phyloP scores from a whole-genome alignment of 345 rosid genomes.

The Eutrema yunnanense region DNA sequence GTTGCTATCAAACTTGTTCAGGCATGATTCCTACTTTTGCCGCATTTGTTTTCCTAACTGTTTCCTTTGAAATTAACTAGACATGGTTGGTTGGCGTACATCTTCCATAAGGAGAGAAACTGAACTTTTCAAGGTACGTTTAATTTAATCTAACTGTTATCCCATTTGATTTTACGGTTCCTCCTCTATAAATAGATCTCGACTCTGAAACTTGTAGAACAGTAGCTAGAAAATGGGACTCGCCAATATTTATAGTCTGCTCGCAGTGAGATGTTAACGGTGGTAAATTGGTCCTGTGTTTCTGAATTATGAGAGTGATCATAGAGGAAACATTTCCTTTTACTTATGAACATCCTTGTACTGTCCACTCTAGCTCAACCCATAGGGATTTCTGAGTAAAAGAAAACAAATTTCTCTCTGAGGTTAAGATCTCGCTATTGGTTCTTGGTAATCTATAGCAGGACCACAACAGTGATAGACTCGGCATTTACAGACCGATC shows the following conservation, averaged over 20 bases:
- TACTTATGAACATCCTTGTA: not conserved
- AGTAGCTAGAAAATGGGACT: not conserved
- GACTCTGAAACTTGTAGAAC: not conserved
- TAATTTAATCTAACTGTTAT: not conserved
- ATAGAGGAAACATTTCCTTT: not conserved
- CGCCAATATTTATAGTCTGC: not conserved
- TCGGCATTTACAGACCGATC: not conserved
- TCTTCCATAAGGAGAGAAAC: constrained; percentile 92
- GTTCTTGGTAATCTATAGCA: not conserved
- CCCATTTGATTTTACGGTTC: not conserved
- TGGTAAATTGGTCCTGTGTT: not conserved
- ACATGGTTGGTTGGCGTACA: constrained; percentile 99
- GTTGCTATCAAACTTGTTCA: not conserved
- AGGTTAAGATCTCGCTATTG: not conserved
- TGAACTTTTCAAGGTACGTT: constrained; percentile 66
- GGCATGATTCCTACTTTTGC: not conserved
- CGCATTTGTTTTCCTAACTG: not conserved
- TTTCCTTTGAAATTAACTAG: constrained; percentile 52
- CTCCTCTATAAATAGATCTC: not conserved
- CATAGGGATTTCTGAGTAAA: not conserved
- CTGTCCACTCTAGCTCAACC: not conserved
- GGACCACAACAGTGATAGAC: not conserved
- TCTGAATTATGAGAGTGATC: not conserved
- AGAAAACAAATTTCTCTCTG: not conserved
- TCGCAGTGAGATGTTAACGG: not conserved